Percentiles rank a stretch among this genome's conserved stretches.
Evolutionary conservation across 345 rosid genomes (phyloP).

Genomic region (Raphanus raphanistrum): DNA sequence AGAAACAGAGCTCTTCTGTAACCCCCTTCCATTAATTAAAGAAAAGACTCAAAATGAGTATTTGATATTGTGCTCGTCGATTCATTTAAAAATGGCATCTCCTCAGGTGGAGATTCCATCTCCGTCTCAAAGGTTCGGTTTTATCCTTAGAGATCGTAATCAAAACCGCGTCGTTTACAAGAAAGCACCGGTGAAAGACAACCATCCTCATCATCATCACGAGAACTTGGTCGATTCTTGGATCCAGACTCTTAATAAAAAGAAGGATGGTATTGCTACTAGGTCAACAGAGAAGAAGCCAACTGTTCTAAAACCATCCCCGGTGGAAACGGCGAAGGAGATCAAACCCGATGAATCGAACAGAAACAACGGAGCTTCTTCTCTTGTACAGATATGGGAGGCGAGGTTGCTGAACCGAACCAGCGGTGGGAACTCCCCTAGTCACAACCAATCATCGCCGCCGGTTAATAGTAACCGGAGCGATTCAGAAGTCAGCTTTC

Average conservation of each 20-base stretch:
- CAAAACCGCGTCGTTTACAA: slow-evolving; percentile 43
- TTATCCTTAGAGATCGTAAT: slow-evolving; percentile 61
- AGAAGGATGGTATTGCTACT: neutral
- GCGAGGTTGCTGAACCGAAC: slow-evolving; percentile 55
- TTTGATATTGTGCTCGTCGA: neutral
- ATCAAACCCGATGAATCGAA: neutral
- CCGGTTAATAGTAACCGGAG: slow-evolving; percentile 8
- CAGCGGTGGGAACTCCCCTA: slow-evolving; percentile 35
- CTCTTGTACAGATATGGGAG: slow-evolving; percentile 95
- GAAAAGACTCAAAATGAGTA: neutral
- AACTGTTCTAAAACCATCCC: neutral
- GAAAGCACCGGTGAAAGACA: slow-evolving; percentile 48
- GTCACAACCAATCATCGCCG: neutral
- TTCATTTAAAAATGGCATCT: slow-evolving; percentile 52
- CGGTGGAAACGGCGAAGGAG: neutral
- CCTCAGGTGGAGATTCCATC: slow-evolving; percentile 61
- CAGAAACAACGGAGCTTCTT: slow-evolving; percentile 59
- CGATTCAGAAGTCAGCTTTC: slow-evolving; percentile 22
- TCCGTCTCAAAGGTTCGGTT: slow-evolving; percentile 51
- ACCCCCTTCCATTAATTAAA: neutral
- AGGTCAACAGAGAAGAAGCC: neutral
- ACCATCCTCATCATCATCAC: neutral
- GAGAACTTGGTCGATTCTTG: slow-evolving; percentile 30
- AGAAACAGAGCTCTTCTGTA: slow-evolving; percentile 2
- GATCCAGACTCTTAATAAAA: slow-evolving; percentile 4